Evolutionary conservation across 805 yeast genomes (phyloP), one percentile per base, ranked within the genome.

Genomic region (Metschnikowia sp.): DNA sequence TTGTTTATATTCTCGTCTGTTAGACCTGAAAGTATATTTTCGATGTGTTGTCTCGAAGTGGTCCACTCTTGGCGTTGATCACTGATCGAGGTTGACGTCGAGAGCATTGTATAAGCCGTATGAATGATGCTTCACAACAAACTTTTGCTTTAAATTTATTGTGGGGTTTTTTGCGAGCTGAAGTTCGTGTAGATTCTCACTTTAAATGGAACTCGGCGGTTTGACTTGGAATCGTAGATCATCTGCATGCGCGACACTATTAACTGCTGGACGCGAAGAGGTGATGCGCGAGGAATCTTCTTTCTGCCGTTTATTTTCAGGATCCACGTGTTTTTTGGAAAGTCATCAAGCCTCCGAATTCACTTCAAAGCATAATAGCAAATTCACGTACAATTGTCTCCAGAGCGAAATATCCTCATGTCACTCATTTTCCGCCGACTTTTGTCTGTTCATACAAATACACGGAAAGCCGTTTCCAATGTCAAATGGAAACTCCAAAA

Each of bases 41-140:
- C 75, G 34, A 87, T 72, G 3, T 64, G 54, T 48, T 71, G 70
- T 50, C 71, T 76, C 36, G 81, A 63, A 22, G 63, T 59, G 31
- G 74, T 79, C 95, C 95, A 88, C 49, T 73, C 70, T 35, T 74
- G 50, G 45, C 68, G 62, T 54, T 87, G 92, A 44, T 59, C 62
- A 45, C 22, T 36, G 36, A 22, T 12, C 26, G 26, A 22, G 26
- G 26, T 4, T 5, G 26, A 22, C 2, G 7, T 7, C 26, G 26
- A 22, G 7, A 22, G 26, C 26, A 22, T 22, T 22, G 26, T 22
- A 22, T 22, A 22, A 22, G 26, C 7, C 26, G 26, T 22, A 22
- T 22, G 26, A 22, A 22, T 22, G 2, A 22, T 22, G 26, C 26
- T 22, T 22, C 26, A 5, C 7, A 22, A 22, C 26, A 7, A 22